Conservation (phyloP, 2,329 filamentous ascomycete species). For the Fusarium lyarnte region DNA sequence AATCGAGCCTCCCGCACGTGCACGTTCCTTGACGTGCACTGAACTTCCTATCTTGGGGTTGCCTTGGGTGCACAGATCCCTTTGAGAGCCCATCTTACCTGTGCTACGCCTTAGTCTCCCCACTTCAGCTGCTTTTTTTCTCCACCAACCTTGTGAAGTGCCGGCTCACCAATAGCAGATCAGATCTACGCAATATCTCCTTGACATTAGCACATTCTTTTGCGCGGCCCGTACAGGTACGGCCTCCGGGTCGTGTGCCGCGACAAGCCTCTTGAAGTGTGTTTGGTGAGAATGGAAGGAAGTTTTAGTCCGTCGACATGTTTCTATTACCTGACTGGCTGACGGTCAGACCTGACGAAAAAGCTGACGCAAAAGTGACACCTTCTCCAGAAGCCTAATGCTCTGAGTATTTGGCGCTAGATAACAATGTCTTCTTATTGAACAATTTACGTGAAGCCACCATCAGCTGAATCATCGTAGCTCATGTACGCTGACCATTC, state of each 20-base stretch:
- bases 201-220: not conserved
- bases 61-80: slow-evolving; percentile 22
- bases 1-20: slow-evolving; percentile 36
- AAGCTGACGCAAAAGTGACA: not conserved
- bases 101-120: slow-evolving; percentile 26
- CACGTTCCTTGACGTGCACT: slow-evolving; percentile 35
- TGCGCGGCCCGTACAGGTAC: not conserved
- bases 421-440: not conserved
- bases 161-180: slow-evolving; percentile 17
- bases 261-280: not conserved
- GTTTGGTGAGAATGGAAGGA: not conserved
- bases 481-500: not conserved
- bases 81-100: slow-evolving; percentile 3
- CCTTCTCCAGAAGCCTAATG: not conserved
- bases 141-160: slow-evolving; percentile 17
- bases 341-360: not conserved
- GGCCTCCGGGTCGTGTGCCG: not conserved
- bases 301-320: not conserved
- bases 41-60: slow-evolving; percentile 26
- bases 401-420: not conserved
- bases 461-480: not conserved
- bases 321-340: not conserved
- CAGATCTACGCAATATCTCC: slow-evolving; percentile 3
- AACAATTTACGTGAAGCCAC: not conserved
- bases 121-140: slow-evolving; percentile 11